Evolutionary conservation across 2,329 filamentous ascomycete species (phyloP).

Genomic region (Sporothrix inflata): DNA sequence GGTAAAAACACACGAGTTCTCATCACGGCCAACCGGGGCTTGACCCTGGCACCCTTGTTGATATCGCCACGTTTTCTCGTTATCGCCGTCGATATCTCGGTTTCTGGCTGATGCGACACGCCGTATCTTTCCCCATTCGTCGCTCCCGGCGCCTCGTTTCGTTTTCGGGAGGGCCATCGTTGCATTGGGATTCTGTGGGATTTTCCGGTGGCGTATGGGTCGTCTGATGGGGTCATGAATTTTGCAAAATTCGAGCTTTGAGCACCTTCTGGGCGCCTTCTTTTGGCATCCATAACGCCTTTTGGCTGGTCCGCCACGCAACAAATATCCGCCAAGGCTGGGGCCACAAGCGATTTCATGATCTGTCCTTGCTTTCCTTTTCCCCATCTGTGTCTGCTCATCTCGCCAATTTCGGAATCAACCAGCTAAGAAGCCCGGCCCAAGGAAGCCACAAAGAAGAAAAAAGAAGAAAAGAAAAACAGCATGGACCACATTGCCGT

Average conservation of each 20-base stretch:
- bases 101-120: background rate
- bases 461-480: background rate
- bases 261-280: background rate
- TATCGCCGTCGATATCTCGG: background rate
- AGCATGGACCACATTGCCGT: background rate
- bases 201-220: background rate
- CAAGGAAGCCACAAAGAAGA: background rate
- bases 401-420: constrained; percentile 3
- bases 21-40: no score
- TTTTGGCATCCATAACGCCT: background rate
- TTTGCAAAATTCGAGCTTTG: no score
- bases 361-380: background rate
- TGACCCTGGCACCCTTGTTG: background rate
- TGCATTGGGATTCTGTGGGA: background rate
- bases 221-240: no score
- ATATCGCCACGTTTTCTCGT: constrained; percentile 1
- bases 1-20: background rate
- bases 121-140: background rate
- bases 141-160: background rate
- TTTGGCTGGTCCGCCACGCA: background rate
- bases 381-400: background rate
- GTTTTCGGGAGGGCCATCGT: background rate
- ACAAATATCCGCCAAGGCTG: constrained; percentile 1
- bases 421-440: background rate
- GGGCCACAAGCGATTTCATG: background rate